Evolutionary conservation across 2,329 filamentous ascomycete species (phyloP), one percentile per base, ranked within the genome.

Genomic region (Arthrocladium fulminans): DNA sequence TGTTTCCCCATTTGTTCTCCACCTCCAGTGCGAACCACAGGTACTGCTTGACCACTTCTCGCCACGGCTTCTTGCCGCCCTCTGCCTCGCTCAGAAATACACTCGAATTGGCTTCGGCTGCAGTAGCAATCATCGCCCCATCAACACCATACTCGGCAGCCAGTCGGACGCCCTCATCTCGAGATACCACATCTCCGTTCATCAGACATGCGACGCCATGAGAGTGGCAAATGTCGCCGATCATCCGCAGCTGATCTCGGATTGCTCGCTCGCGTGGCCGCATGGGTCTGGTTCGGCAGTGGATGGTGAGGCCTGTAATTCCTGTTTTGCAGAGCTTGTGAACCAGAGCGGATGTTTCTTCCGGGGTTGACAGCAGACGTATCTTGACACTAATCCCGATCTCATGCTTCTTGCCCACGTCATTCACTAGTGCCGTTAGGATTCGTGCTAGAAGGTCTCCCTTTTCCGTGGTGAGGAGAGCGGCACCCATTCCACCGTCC

Each of bases 361-460:
- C 83, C 0, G 84, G 72, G 0, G 83, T 86, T 47, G 88, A 81
- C 2, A 98, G 74, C 22, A 98, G 76, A 42, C 92, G 81, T 50
- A 98, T 98, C 73, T 98, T 98, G 58, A 98, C 92, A 59, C 87
- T 94, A 62, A 98, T 92, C 48, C 90, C 89, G 56, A 98, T 94
- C 54, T 89, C 77, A 58, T 84, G 88, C 30, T 84, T 81, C 15
- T 80, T 77, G 2, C 80, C 79, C 23, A 97, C 84, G 54, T 90
- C 77, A 50, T 78, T 73, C 2, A 97, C 89, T 8, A 98, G 73
- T 0, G 86, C 82, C 52, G 84, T 81, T 6, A 98, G 74, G 55
- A 98, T 98, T 0, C 82, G 76, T 58, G 82, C 84, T 1, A 98
- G 77, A 60, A 79, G 81, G 55, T 97, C 89, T 12, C 44, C 44